Percentiles rank a stretch among this genome's conserved stretches.
Evolutionary conservation across 129 eudicot genomes (phyloP).

Genomic region (Saposhnikovia divaricata): DNA sequence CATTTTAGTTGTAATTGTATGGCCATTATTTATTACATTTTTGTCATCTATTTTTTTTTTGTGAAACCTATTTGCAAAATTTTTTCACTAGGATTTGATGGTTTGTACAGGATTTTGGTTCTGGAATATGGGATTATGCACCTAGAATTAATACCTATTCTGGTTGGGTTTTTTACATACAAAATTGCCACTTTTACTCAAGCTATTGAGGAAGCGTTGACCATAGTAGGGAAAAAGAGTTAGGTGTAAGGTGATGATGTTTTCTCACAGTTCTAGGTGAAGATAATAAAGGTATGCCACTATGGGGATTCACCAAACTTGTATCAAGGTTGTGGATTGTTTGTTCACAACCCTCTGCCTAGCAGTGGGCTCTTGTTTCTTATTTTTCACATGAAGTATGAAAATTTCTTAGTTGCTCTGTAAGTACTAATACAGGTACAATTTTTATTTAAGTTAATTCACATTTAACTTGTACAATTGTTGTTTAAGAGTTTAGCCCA

Average conservation of each 20-base stretch:
- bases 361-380: no score
- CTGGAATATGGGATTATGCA: constrained; percentile 89
- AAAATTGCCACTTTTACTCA: constrained; percentile 88
- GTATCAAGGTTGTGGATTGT: background rate
- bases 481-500: no score
- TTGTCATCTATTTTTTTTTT: background rate
- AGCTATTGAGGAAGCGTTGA: constrained; percentile 73
- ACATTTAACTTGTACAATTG: background rate
- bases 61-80: background rate
- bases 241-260: constrained; percentile 20
- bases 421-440: background rate
- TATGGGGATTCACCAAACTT: background rate
- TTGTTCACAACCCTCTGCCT: no score
- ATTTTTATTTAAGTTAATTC: background rate
- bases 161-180: constrained; percentile 95
- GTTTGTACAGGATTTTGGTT: constrained; percentile 51
- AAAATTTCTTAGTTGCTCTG: background rate
- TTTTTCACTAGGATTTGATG: background rate
- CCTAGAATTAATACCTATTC: constrained; percentile 84
- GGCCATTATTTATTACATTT: background rate
- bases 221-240: constrained; percentile 31
- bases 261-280: background rate
- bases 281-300: constrained; percentile 6
- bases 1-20: background rate
- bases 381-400: background rate